Base-by-base conservation (phyloP, 352 stramenopile genomes). In the Bremia lactucae region DNA sequence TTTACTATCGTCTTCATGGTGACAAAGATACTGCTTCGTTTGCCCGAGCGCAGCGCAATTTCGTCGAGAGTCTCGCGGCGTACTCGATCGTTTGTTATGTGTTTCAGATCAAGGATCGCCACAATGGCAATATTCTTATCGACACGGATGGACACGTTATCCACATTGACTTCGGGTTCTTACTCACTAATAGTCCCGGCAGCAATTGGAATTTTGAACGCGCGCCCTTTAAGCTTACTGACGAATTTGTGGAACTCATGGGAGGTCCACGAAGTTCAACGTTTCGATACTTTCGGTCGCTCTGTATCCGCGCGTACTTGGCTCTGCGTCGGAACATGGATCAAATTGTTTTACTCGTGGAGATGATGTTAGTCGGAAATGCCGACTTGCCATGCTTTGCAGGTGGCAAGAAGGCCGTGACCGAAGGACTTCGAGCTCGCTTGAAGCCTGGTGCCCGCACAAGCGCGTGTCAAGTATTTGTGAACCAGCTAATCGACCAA, bases 131-230 rank as follows among this genome's bases (percentile, higher is more conserved):
- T 62, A 98, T 99, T 25, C 86, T 99, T 51, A 76, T 99, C 28
- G 95, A 98, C 66, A 95, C 79, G 10, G 67, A 93, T 20, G 95
- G 96, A 13, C 94, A 97, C 59, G 65, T 99, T 10, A 91, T 99
- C 40, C 95, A 98, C 73, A 99, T 99, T 47, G 96, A 99, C 68
- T 99, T 98, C 65, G 96, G 96, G 11, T 99, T 99, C 62, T 37
- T 97, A 49, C 89, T 98, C 24, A 89, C 83, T 36, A 98, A 97
- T 72, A 97, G 88, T 24, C 80, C 80, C 1, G 80, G 80, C 11
- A 96, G 94, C 55, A 97, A 97, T 52, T 76, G 92, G 36, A 95
- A 94, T 37, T 98, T 98, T 43, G 95, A 98, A 62, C 78, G 70
- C n/a, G 94, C 95, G 15, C 93, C 95, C 0, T 98, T 98, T 68